Evolutionary conservation across 257 asterid species (phyloP), one percentile per base, ranked within the genome.

Genomic region (Nicotiana otophora): DNA sequence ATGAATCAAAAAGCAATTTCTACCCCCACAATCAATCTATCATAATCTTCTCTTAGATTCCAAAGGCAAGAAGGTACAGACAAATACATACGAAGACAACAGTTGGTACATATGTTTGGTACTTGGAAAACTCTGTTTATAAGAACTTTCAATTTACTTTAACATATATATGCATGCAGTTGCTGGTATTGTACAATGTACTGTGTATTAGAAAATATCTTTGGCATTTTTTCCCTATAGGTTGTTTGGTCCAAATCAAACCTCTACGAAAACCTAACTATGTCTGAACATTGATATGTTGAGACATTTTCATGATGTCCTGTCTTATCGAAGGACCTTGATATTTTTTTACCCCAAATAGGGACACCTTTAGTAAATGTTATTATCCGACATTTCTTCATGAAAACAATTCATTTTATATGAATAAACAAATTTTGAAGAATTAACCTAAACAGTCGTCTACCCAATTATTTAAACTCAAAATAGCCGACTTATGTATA

Each of bases 31-130:
- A 48, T 74, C 79, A 74, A 48, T 48, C 39, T 1, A 48, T 48
- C 79, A 48, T 12, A 6, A 61, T 8, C 0, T 69, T 36, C 57
- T 10, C 75, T 85, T 68, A 76, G 90, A 87, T 83, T 83, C 87
- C 85, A 77, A 81, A 77, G 54, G 83, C 90, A 85, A 83, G 66
- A 62, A 75, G 82, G 69, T 75, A 84, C 28, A 69, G 85, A 85
- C 88, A 85, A 87, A 83, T 77, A 48, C 42, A 74, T 3, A 48
- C 19, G 42, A 14, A 74, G 23, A 48, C 31, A 42, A 72, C 23
- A 72, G 78, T 46, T 72, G 78, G 60, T 72, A 69, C n/a, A 5
- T 5, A 61, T 61, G 66, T 20, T 61, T 61, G 66, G 31, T 61
- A 61, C 66, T 60, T 60, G 66, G 11, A 61, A 20, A 61, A 61